Base-by-base conservation (phyloP, 2,329 filamentous ascomycete genomes). In the Arthrobotrys musiformis region DNA sequence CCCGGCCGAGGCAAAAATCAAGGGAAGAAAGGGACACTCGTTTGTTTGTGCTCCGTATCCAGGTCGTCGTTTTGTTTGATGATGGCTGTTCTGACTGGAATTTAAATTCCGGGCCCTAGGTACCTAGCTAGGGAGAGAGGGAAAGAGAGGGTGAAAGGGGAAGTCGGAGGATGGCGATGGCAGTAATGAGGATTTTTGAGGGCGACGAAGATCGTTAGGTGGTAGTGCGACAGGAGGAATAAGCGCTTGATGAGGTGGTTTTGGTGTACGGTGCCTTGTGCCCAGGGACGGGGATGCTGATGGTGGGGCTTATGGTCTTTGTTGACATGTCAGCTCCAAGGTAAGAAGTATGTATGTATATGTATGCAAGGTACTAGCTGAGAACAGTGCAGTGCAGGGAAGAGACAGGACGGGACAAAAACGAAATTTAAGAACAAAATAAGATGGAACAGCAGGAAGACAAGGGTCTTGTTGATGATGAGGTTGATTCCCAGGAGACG, bases 321-420 rank as follows among this genome's bases (percentile, higher is more conserved):
- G 81, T 50, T 83, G 83, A 33, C 83, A 79, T 60, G 77, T 70
- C 58, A 82, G 80, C 56, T 72, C 48, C 26, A 56, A 62, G n/a
- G n/a, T n/a, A n/a, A n/a, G n/a, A n/a, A n/a, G n/a, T n/a, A n/a
- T n/a, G 83, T 82, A 7, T 22, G n/a, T 46, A 4, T n/a, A 46
- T 63, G 42, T 19, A 22, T 8, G 44, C 24, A 22, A 13, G 42
- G 17, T 48, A 24, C 9, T 22, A 24, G 44, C 40, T 42, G 19
- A 42, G 4, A 4, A 42, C 40, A 19, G 40, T 6, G n/a, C n/a
- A n/a, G n/a, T 2, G 17, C 40, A 44, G 44, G 44, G 44, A 35
- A 35, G 11, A 5, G 9, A 40, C 37, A 40, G 9, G 24, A 19
- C 40, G 81, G 78, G 35, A 30, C 76, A 75, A 79, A 78, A 79